Percentiles rank a stretch among this genome's conserved stretches.
Evolutionary conservation across 441 rosid species (phyloP).

Genomic region (Biscutella auriculata): DNA sequence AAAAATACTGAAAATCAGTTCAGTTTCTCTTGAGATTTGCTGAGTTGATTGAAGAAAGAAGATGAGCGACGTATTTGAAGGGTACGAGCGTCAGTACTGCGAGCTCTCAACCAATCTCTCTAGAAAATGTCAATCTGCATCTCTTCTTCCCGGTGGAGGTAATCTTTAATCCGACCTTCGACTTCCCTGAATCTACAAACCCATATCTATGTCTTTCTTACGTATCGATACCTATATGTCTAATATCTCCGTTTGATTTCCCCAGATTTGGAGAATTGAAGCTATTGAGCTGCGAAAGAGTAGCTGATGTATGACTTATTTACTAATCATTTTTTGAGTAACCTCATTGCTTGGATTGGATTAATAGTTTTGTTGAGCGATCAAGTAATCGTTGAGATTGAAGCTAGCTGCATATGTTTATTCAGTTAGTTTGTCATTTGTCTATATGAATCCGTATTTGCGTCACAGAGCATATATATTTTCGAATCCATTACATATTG

Average conservation of each 20-base stretch:
- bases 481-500: neutral
- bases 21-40: neutral
- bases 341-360: no score
- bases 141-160: slow-evolving; percentile 59
- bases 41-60: neutral
- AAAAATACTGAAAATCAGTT: neutral
- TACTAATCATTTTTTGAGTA: no score
- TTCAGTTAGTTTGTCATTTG: neutral
- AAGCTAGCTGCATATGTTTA: neutral
- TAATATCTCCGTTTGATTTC: neutral
- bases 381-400: no score
- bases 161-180: neutral
- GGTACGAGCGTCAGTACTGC: slow-evolving; percentile 67
- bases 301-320: neutral
- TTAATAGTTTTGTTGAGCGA: no score
- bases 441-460: no score
- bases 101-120: slow-evolving; percentile 62
- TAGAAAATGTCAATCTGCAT: slow-evolving; percentile 47
- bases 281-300: neutral
- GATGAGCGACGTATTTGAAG: slow-evolving; percentile 67
- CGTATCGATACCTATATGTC: neutral
- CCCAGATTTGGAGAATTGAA: neutral
- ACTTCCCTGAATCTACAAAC: neutral
- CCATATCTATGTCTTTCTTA: neutral
- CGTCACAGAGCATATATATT: neutral